Conservation (phyloP, 2,329 filamentous ascomycete species). For the Diaporthe vaccinii region DNA sequence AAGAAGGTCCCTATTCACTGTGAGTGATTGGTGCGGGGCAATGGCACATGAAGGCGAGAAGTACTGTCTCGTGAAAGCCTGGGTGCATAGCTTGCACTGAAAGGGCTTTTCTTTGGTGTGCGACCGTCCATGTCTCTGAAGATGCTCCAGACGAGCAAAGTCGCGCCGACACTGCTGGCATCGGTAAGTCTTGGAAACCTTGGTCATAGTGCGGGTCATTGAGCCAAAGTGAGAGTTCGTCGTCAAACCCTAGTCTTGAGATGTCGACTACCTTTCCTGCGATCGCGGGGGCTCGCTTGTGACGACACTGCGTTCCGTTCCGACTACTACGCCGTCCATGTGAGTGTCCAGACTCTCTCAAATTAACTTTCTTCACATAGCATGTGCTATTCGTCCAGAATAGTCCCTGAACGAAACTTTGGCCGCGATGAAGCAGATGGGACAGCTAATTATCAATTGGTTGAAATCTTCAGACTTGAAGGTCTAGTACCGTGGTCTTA, state of each 20-base stretch:
- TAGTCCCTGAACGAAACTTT: not conserved
- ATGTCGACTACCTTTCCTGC: not conserved
- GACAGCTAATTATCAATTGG: not conserved
- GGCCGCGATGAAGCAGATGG: not conserved
- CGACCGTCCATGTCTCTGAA: too few relatives aligned
- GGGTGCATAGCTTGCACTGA: not conserved
- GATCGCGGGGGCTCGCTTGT: not conserved
- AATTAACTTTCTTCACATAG: not conserved
- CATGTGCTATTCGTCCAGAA: not conserved
- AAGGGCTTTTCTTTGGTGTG: too few relatives aligned
- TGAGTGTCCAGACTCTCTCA: not conserved
- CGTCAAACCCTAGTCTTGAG: not conserved
- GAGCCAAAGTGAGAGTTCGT: not conserved
- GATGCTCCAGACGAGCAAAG: too few relatives aligned
- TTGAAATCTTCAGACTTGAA: not conserved
- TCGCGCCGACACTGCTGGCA: constrained; percentile 1
- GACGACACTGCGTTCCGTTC: not conserved
- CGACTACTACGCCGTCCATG: not conserved
- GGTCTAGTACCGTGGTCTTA: not conserved
- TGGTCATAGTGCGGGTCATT: not conserved
- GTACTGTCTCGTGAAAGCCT: constrained; percentile 2
- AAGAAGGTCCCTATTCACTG: constrained; percentile 5
- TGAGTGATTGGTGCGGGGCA: not conserved
- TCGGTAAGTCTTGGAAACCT: not conserved
- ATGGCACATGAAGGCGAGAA: not conserved